phyloP scores from a whole-genome alignment of 768 basidiomycete genomes.

The Termitomyces sp. region DNA sequence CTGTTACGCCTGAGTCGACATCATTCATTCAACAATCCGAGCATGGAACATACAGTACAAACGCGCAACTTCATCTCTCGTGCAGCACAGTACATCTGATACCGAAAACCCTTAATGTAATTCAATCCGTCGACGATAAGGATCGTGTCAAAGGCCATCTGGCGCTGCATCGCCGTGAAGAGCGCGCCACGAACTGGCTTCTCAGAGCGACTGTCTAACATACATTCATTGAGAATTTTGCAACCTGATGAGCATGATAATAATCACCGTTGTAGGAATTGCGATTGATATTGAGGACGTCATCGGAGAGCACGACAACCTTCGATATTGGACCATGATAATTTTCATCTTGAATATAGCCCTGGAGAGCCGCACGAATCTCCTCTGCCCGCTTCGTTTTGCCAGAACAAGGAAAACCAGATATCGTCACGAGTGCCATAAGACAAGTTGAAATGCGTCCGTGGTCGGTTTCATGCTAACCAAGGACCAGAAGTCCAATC shows the following conservation, averaged over 20 bases:
- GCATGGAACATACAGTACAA: slow-evolving; percentile 64
- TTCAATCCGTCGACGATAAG: slow-evolving; percentile 89
- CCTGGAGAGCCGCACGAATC: slow-evolving; percentile 52
- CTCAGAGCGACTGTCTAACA: slow-evolving; percentile 69
- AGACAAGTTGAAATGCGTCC: neutral
- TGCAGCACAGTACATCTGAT: slow-evolving; percentile 96
- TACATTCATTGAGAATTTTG: neutral
- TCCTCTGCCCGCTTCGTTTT: slow-evolving; percentile 73
- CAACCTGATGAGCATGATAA: slow-evolving; percentile 19
- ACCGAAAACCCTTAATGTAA: slow-evolving; percentile 98
- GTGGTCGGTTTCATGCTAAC: no score
- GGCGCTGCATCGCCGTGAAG: slow-evolving; percentile 77
- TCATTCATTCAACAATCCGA: neutral
- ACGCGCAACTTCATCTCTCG: slow-evolving; percentile 80
- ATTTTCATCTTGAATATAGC: slow-evolving; percentile 36
- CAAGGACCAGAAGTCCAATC: no score
- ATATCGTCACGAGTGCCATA: slow-evolving; percentile 92
- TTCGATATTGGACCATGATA: slow-evolving; percentile 48
- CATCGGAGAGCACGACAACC: slow-evolving; percentile 65
- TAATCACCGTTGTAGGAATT: slow-evolving; percentile 68
- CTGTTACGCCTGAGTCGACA: slow-evolving; percentile 32
- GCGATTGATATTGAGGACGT: slow-evolving; percentile 56
- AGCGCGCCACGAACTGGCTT: slow-evolving; percentile 84
- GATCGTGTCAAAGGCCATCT: slow-evolving; percentile 65
- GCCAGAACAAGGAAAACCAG: slow-evolving; percentile 85